phyloP scores from a whole-genome alignment of 192 early-diverging fungal species.

The Coemansia erecta region DNA sequence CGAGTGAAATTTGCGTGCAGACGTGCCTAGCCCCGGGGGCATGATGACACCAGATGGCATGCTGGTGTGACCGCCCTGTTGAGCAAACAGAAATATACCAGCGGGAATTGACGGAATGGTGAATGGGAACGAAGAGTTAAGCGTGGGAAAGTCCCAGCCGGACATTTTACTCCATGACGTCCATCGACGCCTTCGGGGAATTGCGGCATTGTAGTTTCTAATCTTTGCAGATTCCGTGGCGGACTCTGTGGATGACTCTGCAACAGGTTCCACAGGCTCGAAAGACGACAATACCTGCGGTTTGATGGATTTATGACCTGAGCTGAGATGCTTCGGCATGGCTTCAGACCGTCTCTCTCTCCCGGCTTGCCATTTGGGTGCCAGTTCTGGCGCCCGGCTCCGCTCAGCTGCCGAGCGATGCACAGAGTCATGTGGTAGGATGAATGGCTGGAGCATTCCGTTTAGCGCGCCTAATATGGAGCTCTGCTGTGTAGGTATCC shows the following conservation, averaged over 20 bases:
- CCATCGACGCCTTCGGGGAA: slow-evolving; percentile 27
- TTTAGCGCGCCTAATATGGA: not conserved
- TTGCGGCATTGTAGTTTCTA: not conserved
- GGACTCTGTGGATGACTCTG: not conserved
- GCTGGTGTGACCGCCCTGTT: slow-evolving; percentile 16
- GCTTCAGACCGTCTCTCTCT: not conserved
- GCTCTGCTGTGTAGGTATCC: slow-evolving; percentile 1
- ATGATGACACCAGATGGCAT: slow-evolving; percentile 41
- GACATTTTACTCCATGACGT: slow-evolving; percentile 17
- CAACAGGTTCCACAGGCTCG: not conserved
- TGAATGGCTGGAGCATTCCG: slow-evolving; percentile 8
- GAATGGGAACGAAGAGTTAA: slow-evolving; percentile 50
- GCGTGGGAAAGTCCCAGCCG: slow-evolving; percentile 50
- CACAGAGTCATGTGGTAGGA: slow-evolving; percentile 14
- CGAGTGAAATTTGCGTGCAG: slow-evolving; percentile 53
- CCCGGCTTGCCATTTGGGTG: not conserved
- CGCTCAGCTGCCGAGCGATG: not conserved
- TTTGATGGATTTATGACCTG: too few species aligned
- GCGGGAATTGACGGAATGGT: slow-evolving; percentile 47
- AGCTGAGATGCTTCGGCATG: too few species aligned
- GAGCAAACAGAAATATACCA: slow-evolving; percentile 32
- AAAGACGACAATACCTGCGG: too few species aligned
- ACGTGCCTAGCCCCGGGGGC: slow-evolving; percentile 45
- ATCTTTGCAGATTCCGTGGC: not conserved
- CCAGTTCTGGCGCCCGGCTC: not conserved